Conservation (phyloP, 2,329 filamentous ascomycete species). For the Aspergillus pseudonomiae region DNA sequence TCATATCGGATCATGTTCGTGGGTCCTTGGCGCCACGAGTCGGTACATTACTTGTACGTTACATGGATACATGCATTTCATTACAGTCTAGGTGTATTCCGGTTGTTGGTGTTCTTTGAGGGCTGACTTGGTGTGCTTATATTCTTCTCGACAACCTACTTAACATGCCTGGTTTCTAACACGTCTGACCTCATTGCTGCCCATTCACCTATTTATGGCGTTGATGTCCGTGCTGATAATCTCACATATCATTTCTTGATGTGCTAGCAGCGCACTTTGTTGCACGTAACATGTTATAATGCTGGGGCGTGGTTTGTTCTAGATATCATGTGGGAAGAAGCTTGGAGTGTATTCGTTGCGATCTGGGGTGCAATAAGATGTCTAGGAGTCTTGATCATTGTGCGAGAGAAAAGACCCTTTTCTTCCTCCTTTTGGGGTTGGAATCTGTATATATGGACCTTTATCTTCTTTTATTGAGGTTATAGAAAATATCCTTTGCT, state of each 20-base stretch:
- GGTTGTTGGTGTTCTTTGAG: background rate
- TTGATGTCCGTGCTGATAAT: background rate
- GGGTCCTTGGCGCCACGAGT: background rate
- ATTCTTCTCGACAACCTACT: background rate
- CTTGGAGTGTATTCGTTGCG: background rate
- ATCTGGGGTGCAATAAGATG: background rate
- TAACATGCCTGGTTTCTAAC: background rate
- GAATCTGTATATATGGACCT: slow-evolving; percentile 17
- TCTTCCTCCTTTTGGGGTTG: background rate
- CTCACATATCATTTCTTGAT: background rate
- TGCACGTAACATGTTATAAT: slow-evolving; percentile 28
- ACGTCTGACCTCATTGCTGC: background rate
- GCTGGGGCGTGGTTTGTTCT: slow-evolving; percentile 10
- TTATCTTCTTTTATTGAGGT: slow-evolving; percentile 20
- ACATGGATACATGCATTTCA: slow-evolving; percentile 33
- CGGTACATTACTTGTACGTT: slow-evolving; percentile 26
- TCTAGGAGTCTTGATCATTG: background rate
- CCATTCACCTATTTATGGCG: background rate
- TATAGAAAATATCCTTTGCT: slow-evolving; percentile 21
- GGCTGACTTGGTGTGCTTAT: background rate
- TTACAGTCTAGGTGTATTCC: slow-evolving; percentile 20
- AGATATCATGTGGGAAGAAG: background rate
- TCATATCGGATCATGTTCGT: background rate
- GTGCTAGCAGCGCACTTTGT: slow-evolving; percentile 9
- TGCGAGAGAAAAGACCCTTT: slow-evolving; percentile 7